Percentiles rank a stretch among this genome's conserved stretches.
Conservation (phyloP, 371 early-diverging fungal genomes). For the Coemansia sp. region DNA sequence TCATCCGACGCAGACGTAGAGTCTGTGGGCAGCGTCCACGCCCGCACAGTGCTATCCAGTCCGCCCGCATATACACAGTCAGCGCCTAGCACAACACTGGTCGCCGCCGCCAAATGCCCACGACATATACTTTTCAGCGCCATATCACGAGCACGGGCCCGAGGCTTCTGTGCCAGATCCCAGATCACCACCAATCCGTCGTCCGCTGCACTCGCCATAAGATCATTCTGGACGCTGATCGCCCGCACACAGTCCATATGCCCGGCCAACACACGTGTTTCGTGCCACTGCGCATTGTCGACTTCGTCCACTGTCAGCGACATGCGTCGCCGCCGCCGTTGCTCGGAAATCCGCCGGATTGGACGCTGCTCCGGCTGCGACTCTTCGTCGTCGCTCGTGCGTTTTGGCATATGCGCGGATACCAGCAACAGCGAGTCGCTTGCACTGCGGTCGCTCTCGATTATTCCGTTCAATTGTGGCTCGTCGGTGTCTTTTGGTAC, state of each 20-base stretch:
- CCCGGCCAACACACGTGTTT: constrained; percentile 17
- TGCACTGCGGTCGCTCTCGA: constrained; percentile 17
- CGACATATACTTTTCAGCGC: constrained; percentile 22
- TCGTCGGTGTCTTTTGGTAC: not conserved
- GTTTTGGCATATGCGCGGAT: not conserved
- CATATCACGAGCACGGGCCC: not conserved
- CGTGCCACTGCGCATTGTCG: constrained; percentile 9
- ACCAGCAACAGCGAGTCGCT: not conserved
- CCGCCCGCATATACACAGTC: constrained; percentile 37
- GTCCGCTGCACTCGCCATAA: constrained; percentile 23
- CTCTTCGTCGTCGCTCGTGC: not conserved
- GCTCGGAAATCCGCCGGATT: constrained; percentile 16
- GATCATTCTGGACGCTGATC: not conserved
- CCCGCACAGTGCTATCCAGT: constrained; percentile 31
- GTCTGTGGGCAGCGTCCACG: constrained; percentile 26
- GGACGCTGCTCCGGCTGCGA: constrained; percentile 14
- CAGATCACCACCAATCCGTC: constrained; percentile 44
- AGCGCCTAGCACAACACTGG: constrained; percentile 21
- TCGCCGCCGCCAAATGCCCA: constrained; percentile 45
- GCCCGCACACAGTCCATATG: constrained; percentile 41
- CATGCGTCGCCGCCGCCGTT: constrained; percentile 14
- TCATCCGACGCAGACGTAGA: not conserved
- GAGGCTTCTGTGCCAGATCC: constrained; percentile 30
- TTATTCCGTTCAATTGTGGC: constrained; percentile 16
- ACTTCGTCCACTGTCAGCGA: constrained; percentile 22